Evolutionary conservation across 345 rosid species (phyloP), one percentile per base, ranked within the genome.

Genomic region (Cardamine resedifolia): DNA sequence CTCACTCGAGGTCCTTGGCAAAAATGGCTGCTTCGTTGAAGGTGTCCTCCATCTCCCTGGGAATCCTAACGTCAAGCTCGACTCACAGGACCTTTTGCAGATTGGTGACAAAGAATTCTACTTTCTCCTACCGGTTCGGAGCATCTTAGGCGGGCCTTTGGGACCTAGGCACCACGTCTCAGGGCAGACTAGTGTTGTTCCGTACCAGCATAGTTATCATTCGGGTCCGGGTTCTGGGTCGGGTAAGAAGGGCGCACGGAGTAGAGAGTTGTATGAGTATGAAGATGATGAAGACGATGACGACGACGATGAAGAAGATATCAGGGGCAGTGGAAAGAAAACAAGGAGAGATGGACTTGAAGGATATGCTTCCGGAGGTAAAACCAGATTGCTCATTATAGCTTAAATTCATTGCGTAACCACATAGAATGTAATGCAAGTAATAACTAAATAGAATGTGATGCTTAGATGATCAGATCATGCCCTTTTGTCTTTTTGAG

Each of bases 21-120:
- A 94, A 78, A 94, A 94, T 62, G 98, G 98, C 15, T 94, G 98
- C 72, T 81, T 89, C 58, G 97, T 94, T 57, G 98, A 94, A 80
- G 98, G 97, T 36, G 98, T 94, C 19, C 96, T 91, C 48, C 98
- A 94, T 75, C 97, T 94, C 63, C 97, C 98, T 0, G 96, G 96
- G 3, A 91, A 88, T 62, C 89, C 97, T 21, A 93, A 93, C 16
- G 95, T 94, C 14, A 94, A 94, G 81, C 85, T 94, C 19, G 97
- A 94, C 44, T 94, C 97, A 1, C 98, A 94, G 75, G 98, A 94
- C 70, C 87, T 94, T 58, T 76, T 94, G 70, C 97, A 91, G 79
- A 94, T 91, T 45, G 98, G 98, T 11, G 98, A 94, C 74, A 94
- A 91, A 72, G 96, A 94, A 70, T 94, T 94, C 51, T 94, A 94